phyloP scores from a whole-genome alignment of 2,329 filamentous ascomycete species.

The Ophiostoma ulmi region DNA sequence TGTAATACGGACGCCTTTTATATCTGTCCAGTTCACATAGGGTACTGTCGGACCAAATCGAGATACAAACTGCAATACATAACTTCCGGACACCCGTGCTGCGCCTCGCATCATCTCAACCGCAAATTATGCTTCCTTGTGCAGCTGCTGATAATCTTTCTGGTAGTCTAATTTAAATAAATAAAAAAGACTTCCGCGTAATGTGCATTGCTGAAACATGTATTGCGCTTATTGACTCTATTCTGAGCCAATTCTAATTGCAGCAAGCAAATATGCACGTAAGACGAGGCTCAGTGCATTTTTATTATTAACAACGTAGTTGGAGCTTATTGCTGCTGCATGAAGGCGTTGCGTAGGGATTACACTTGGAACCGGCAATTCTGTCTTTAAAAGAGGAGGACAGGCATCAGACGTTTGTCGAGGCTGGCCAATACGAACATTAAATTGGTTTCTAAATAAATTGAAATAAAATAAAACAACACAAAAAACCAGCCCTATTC shows the following conservation, averaged over 20 bases:
- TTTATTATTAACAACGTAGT: too few species aligned
- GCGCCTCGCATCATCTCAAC: neutral
- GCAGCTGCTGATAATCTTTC: too few species aligned
- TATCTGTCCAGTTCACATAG: too few species aligned
- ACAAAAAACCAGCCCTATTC: neutral
- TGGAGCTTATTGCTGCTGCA: too few species aligned
- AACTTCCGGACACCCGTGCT: neutral
- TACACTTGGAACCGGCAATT: too few species aligned
- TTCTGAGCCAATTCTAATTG: neutral
- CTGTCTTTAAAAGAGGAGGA: too few species aligned
- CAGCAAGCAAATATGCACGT: neutral
- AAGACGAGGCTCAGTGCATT: neutral
- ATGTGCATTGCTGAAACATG: conserved; percentile 6
- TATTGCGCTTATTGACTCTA: neutral
- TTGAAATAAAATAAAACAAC: neutral
- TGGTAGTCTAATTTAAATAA: too few species aligned
- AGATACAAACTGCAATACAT: neutral
- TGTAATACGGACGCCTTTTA: neutral
- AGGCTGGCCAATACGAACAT: neutral
- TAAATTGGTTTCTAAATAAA: neutral
- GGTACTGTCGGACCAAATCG: too few species aligned
- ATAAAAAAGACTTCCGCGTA: neutral
- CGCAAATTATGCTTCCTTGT: neutral
- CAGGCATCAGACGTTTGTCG: too few species aligned
- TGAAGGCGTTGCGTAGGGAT: too few species aligned